A percentile compares a stretch with the other conserved stretches of the same genome.
Conservation (phyloP, 1,139 yeast genomes). For the Geotrichum histeridarum region DNA sequence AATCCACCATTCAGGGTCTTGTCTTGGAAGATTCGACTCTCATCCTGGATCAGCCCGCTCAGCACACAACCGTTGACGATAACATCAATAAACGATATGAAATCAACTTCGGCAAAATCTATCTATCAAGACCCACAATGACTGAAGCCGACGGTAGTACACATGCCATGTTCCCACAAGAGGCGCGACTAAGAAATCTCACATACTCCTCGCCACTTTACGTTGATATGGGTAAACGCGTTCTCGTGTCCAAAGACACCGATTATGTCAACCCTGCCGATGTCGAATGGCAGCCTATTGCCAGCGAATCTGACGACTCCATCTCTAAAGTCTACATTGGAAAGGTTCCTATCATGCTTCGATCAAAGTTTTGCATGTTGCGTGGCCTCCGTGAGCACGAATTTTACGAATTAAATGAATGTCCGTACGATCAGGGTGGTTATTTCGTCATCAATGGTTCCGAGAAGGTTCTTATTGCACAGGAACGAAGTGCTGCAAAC, state of each 20-base stretch:
- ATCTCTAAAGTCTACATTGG: slow-evolving; percentile 82
- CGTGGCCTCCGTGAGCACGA: slow-evolving; percentile 92
- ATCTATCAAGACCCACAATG: slow-evolving; percentile 93
- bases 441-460: slow-evolving; percentile 97
- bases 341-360: slow-evolving; percentile 94
- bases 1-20: slow-evolving; percentile 91
- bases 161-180: slow-evolving; percentile 97
- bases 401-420: slow-evolving; percentile 89
- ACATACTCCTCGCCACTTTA: slow-evolving; percentile 95
- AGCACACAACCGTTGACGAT: slow-evolving; percentile 87
- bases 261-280: slow-evolving; percentile 46
- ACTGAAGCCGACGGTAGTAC: slow-evolving; percentile 99
- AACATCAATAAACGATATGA: slow-evolving; percentile 88
- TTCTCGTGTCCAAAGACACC: slow-evolving; percentile 75
- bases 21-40: slow-evolving; percentile 94
- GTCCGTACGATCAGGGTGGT: slow-evolving; percentile 99
- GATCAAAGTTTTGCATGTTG: slow-evolving; percentile 92
- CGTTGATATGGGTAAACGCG: slow-evolving; percentile 91
- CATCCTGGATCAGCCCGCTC: slow-evolving; percentile 96
- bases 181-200: slow-evolving; percentile 90
- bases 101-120: slow-evolving; percentile 93
- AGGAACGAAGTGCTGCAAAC: slow-evolving; percentile 96
- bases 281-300: slow-evolving; percentile 61
- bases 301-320: slow-evolving; percentile 54
- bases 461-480: slow-evolving; percentile 96